phyloP scores from a whole-genome alignment of 2,329 filamentous ascomycete genomes.

The Pseudocercospora fijiensis region DNA sequence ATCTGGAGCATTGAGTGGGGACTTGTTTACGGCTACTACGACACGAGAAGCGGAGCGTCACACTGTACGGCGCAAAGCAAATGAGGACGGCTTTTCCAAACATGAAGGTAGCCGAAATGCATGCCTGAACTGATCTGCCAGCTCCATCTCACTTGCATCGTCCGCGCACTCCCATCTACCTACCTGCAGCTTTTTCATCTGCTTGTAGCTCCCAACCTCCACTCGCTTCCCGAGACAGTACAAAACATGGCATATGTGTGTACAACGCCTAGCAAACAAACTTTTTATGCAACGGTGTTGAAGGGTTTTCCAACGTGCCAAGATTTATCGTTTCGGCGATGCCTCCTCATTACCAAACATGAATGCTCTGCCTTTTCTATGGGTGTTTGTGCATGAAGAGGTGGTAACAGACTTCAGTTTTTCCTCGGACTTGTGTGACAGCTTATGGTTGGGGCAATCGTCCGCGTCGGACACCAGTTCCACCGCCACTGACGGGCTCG shows the following conservation, averaged over 20 bases:
- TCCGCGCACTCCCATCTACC: background rate
- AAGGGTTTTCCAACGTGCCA: slow-evolving; percentile 66
- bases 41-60: slow-evolving; percentile 15
- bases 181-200: slow-evolving; percentile 9
- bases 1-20: slow-evolving; percentile 23
- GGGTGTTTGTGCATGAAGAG: slow-evolving; percentile 64
- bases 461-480: background rate
- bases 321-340: slow-evolving; percentile 48
- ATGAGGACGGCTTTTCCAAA: slow-evolving; percentile 16
- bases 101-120: slow-evolving; percentile 28
- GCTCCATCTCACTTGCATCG: slow-evolving; percentile 3
- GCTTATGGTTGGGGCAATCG: background rate
- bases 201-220: slow-evolving; percentile 4
- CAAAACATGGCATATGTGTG: slow-evolving; percentile 63
- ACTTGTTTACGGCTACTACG: slow-evolving; percentile 20
- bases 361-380: slow-evolving; percentile 49
- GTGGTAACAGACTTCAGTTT: slow-evolving; percentile 51
- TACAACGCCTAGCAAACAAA: slow-evolving; percentile 63
- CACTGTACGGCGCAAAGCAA: slow-evolving; percentile 22
- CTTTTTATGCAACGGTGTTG: slow-evolving; percentile 59
- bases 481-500: background rate
- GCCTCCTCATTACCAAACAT: slow-evolving; percentile 67
- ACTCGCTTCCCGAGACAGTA: background rate
- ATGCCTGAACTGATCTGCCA: slow-evolving; percentile 23
- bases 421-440: background rate